Conservation (phyloP, 2,329 filamentous ascomycete species). For the Diaporthe capsici region DNA sequence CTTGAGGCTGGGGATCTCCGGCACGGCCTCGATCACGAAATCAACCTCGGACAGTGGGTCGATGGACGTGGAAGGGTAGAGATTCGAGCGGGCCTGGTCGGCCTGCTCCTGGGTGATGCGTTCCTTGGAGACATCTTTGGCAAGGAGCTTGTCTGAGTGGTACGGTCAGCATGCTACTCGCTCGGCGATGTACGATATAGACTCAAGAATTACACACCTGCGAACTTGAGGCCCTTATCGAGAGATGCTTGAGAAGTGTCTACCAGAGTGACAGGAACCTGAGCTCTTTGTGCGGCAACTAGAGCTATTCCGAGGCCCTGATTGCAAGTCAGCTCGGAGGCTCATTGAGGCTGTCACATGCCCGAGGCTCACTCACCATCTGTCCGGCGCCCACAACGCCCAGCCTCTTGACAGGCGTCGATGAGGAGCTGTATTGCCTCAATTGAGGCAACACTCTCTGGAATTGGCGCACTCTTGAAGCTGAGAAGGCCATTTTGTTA, state of each 20-base stretch:
- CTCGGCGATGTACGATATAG: not conserved
- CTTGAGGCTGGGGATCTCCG: constrained; percentile 91
- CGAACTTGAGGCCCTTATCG: constrained; percentile 91
- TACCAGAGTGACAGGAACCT: constrained; percentile 86
- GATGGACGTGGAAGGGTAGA: constrained; percentile 80
- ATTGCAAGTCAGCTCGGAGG: constrained; percentile 46
- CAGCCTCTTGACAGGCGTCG: constrained; percentile 84
- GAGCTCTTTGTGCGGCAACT: constrained; percentile 88
- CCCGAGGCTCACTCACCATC: constrained; percentile 75
- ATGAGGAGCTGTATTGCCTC: constrained; percentile 79
- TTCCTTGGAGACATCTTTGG: constrained; percentile 92
- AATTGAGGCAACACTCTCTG: constrained; percentile 56
- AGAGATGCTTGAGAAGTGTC: constrained; percentile 88
- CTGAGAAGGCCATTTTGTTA: constrained; percentile 56
- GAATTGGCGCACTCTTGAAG: constrained; percentile 55
- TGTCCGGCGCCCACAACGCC: constrained; percentile 96
- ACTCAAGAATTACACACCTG: constrained; percentile 67
- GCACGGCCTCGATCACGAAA: constrained; percentile 98
- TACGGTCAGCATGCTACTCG: constrained; percentile 32
- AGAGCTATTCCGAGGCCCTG: constrained; percentile 96
- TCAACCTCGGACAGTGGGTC: constrained; percentile 86
- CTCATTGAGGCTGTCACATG: constrained; percentile 53
- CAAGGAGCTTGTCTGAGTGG: constrained; percentile 84
- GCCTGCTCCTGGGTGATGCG: constrained; percentile 87
- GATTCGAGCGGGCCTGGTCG: constrained; percentile 76